A percentile compares a stretch with the other conserved stretches of the same genome.
phyloP scores from a whole-genome alignment of 2,329 filamentous ascomycete genomes.

The Rhynchosporium agropyri region DNA sequence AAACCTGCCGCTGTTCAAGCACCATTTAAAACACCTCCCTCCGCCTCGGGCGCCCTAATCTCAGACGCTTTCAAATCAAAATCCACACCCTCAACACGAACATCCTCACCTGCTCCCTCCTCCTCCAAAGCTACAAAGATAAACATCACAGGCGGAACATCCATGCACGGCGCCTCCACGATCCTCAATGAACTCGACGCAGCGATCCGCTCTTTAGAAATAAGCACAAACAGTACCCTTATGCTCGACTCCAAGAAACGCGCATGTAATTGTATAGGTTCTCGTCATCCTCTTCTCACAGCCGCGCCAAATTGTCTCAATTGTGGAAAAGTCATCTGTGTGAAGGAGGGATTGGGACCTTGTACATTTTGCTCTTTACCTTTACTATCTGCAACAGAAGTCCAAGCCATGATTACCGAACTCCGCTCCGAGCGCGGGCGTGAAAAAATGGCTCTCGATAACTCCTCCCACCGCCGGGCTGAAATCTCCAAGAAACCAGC shows the following conservation, averaged over 20 bases:
- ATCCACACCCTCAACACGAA: slow-evolving; percentile 54
- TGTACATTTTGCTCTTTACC: slow-evolving; percentile 87
- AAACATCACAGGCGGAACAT: slow-evolving; percentile 72
- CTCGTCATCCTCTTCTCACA: slow-evolving; percentile 83
- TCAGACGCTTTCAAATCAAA: slow-evolving; percentile 68
- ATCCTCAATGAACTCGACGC: slow-evolving; percentile 72
- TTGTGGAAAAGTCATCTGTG: slow-evolving; percentile 94
- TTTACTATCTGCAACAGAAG: slow-evolving; percentile 70
- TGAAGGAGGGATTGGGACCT: slow-evolving; percentile 89
- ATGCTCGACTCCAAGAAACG: slow-evolving; percentile 58
- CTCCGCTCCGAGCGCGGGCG: slow-evolving; percentile 83
- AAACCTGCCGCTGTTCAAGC: slow-evolving; percentile 54
- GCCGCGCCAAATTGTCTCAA: slow-evolving; percentile 90
- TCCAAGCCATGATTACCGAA: slow-evolving; percentile 83
- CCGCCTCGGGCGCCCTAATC: slow-evolving; percentile 76
- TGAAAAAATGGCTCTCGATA: slow-evolving; percentile 83
- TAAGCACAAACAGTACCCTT: slow-evolving; percentile 85
- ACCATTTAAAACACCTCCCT: slow-evolving; percentile 49
- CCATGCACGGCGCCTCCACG: slow-evolving; percentile 80
- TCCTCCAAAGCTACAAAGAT: slow-evolving; percentile 58
- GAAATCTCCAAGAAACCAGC: slow-evolving; percentile 64
- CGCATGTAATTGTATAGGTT: slow-evolving; percentile 85
- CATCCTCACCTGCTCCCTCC: slow-evolving; percentile 54
- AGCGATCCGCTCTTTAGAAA: slow-evolving; percentile 84
- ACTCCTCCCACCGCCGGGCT: slow-evolving; percentile 66